A percentile compares a stretch with the other conserved stretches of the same genome.
Conservation (phyloP, 2,329 filamentous ascomycete species). For the Botrytis fabae region DNA sequence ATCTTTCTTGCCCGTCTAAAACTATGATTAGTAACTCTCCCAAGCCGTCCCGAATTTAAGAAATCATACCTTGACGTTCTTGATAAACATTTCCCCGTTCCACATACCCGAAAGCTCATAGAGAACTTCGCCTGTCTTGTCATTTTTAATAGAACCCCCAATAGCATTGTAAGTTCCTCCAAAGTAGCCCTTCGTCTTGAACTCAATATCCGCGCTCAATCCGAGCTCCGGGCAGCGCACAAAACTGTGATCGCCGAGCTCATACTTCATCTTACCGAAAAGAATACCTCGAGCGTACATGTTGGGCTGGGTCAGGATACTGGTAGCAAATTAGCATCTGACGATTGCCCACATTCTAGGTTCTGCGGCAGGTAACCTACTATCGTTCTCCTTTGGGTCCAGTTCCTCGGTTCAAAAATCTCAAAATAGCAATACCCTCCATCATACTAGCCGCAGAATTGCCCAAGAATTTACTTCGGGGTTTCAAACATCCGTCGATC, state of each 20-base stretch:
- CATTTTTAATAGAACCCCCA: slow-evolving; percentile 85
- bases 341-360: background rate
- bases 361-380: background rate
- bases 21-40: slow-evolving; percentile 21
- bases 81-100: slow-evolving; percentile 94
- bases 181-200: slow-evolving; percentile 98
- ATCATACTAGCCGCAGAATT: slow-evolving; percentile 98
- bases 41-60: background rate
- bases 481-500: slow-evolving; percentile 94
- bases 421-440: slow-evolving; percentile 91
- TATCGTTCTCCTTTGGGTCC: slow-evolving; percentile 77
- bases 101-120: slow-evolving; percentile 91
- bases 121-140: slow-evolving; percentile 80
- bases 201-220: slow-evolving; percentile 87
- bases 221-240: slow-evolving; percentile 88
- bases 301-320: slow-evolving; percentile 90
- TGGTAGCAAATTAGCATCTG: slow-evolving; percentile 5
- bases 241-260: slow-evolving; percentile 93
- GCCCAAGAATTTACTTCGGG: slow-evolving; percentile 89
- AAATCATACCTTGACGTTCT: slow-evolving; percentile 67
- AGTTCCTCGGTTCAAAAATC: slow-evolving; percentile 74
- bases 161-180: slow-evolving; percentile 96
- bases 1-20: slow-evolving; percentile 82
- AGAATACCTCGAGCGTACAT: slow-evolving; percentile 98
- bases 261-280: slow-evolving; percentile 99